Evolutionary conservation across 1,284 basidiomycete species (phyloP).

Genomic region (Violaceomyces palustris): DNA sequence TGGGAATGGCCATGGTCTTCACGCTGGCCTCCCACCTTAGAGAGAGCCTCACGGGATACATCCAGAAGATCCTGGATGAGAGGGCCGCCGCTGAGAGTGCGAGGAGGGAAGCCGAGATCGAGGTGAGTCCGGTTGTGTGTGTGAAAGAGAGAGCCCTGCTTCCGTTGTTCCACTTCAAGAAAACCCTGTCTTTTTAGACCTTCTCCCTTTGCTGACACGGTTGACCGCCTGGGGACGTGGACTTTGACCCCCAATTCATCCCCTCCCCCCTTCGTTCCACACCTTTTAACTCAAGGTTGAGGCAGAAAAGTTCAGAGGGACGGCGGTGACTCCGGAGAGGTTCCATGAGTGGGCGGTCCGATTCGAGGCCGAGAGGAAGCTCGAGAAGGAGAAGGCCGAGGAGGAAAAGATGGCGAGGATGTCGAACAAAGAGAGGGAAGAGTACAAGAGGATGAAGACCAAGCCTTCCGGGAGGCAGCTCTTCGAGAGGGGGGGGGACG

Average conservation of each 20-base stretch:
- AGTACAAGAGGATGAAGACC: constrained; percentile 65
- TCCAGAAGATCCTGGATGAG: constrained; percentile 60
- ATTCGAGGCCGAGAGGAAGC: constrained; percentile 58
- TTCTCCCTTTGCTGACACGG: too few relatives aligned
- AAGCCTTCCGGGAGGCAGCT: constrained; percentile 63
- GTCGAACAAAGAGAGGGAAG: constrained; percentile 80
- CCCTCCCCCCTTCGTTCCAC: neutral
- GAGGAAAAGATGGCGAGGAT: constrained; percentile 71
- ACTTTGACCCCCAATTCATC: neutral
- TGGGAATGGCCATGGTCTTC: constrained; percentile 98
- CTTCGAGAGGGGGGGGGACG: constrained; percentile 29
- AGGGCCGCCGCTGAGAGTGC: constrained; percentile 59
- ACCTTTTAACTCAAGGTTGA: constrained; percentile 63
- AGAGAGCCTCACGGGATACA: constrained; percentile 64
- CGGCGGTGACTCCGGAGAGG: constrained; percentile 74
- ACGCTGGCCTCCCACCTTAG: constrained; percentile 81
- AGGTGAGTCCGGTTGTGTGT: too few relatives aligned
- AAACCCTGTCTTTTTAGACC: too few relatives aligned
- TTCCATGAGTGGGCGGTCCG: constrained; percentile 75
- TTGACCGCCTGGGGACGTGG: too few relatives aligned
- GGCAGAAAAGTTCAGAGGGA: constrained; percentile 80
- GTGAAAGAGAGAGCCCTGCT: too few relatives aligned
- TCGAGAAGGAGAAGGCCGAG: constrained; percentile 65
- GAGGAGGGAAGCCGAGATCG: constrained; percentile 65
- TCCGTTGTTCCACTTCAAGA: too few relatives aligned